These are phyloP conservation scores for Diplotaxis tenuifolia DNA, from an alignment of 345 rosid species.

Conservation along the genomic window DNA sequence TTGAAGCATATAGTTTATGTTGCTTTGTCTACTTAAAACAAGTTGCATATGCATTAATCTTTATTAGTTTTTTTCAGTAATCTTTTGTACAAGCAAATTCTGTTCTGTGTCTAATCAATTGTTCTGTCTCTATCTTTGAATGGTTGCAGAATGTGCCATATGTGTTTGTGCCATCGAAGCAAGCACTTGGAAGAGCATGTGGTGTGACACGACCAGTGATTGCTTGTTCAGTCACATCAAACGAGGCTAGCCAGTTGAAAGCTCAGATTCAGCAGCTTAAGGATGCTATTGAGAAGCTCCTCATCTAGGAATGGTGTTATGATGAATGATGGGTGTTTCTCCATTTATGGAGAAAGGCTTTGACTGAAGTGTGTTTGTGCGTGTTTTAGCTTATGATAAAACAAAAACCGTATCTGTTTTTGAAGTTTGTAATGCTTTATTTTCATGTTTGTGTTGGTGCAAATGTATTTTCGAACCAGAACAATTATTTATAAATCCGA, in stretches of 20 bases:
- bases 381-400: neutral
- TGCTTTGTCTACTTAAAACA: neutral
- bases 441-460: conserved; percentile 13
- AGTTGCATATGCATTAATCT: too few species aligned
- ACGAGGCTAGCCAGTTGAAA: conserved; percentile 85
- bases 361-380: conserved; percentile 34
- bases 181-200: conserved; percentile 92
- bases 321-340: conserved; percentile 77
- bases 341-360: conserved; percentile 37
- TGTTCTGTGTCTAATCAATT: too few species aligned
- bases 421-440: conserved; percentile 5
- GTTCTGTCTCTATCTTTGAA: neutral
- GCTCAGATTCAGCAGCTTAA: conserved; percentile 81
- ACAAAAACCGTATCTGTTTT: neutral
- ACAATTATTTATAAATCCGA: neutral
- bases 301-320: conserved; percentile 44
- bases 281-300: conserved; percentile 95
- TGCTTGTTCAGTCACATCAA: conserved; percentile 85
- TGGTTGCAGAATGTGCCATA: conserved; percentile 83
- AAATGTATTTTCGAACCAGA: neutral
- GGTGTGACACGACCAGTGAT: conserved; percentile 95
- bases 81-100: too few species aligned
- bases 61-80: too few species aligned
- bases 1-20: neutral
- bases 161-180: conserved; percentile 91